Conservation (phyloP, 208 protist species). For the Novymonas esmeraldas region DNA sequence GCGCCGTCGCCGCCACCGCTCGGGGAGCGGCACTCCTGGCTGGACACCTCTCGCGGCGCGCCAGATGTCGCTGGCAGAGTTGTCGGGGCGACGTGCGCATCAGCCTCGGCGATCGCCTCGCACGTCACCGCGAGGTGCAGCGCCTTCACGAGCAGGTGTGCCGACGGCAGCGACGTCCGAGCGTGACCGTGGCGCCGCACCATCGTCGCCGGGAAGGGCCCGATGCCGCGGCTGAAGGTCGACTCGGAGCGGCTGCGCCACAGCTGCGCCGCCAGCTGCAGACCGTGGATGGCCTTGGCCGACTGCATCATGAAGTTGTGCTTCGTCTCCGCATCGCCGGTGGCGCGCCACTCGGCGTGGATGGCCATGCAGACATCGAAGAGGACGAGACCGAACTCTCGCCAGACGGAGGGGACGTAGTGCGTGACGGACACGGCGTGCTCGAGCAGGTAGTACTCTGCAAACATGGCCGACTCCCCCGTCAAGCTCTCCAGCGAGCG, state of each 20-base stretch:
- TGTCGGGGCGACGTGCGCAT: constrained; percentile 12
- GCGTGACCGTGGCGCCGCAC: constrained; percentile 69
- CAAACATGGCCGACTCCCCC: constrained; percentile 52
- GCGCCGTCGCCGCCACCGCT: constrained; percentile 4
- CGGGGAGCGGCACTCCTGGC: no score
- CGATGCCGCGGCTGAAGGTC: constrained; percentile 59
- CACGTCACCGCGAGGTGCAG: constrained; percentile 67
- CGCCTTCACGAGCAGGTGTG: constrained; percentile 78
- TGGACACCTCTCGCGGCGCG: no score
- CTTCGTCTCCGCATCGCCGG: constrained; percentile 71
- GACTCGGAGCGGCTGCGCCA: constrained; percentile 62
- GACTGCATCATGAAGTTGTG: constrained; percentile 81
- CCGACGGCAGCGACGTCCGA: constrained; percentile 61
- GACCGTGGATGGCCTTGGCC: constrained; percentile 72
- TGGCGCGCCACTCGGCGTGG: constrained; percentile 71
- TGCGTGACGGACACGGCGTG: constrained; percentile 61
- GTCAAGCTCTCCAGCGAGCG: constrained; percentile 37
- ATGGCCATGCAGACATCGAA: constrained; percentile 90
- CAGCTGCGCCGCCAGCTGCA: constrained; percentile 77
- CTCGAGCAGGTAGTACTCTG: constrained; percentile 86
- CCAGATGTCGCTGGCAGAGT: no score
- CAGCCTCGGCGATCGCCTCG: constrained; percentile 39
- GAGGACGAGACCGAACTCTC: constrained; percentile 84
- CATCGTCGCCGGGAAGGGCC: constrained; percentile 60
- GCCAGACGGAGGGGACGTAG: constrained; percentile 71